Conservation (phyloP, 2,329 filamentous ascomycete genomes). For the Calonectria multiphialidica region DNA sequence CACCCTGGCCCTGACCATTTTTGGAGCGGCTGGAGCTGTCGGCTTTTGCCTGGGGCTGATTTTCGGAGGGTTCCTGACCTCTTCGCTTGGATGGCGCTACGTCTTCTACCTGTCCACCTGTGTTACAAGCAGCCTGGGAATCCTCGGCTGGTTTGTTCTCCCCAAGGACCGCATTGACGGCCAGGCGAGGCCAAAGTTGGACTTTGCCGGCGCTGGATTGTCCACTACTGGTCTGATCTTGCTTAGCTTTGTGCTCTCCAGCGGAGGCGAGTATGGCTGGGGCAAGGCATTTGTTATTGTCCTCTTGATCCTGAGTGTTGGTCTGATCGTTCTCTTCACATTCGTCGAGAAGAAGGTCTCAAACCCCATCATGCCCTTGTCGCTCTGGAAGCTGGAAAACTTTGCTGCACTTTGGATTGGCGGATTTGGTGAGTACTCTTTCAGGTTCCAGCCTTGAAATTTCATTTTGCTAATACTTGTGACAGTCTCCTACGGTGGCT, state of each 20-base stretch:
- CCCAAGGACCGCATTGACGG: conserved; percentile 52
- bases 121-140: conserved; percentile 10
- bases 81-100: conserved; percentile 24
- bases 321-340: conserved; percentile 52
- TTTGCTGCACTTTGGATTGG: conserved; percentile 59
- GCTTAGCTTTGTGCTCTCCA: conserved; percentile 58
- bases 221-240: conserved; percentile 57
- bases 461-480: not conserved
- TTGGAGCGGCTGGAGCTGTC: conserved; percentile 20
- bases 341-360: conserved; percentile 56
- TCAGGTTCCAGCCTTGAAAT: not conserved
- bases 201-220: conserved; percentile 54
- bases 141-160: conserved; percentile 49
- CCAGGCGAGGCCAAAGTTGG: conserved; percentile 50
- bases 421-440: conserved; percentile 45
- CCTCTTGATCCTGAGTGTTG: conserved; percentile 52
- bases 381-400: conserved; percentile 58
- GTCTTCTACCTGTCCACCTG: conserved; percentile 22
- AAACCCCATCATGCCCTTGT: conserved; percentile 60
- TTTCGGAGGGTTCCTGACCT: conserved; percentile 23
- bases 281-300: conserved; percentile 58
- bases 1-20: conserved; percentile 15
- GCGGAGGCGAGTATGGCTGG: conserved; percentile 60
- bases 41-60: conserved; percentile 20
- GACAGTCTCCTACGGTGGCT: conserved; percentile 12